Evolutionary conservation across 768 basidiomycete genomes (phyloP).

Genomic region (Psilocybe subaeruginosa): DNA sequence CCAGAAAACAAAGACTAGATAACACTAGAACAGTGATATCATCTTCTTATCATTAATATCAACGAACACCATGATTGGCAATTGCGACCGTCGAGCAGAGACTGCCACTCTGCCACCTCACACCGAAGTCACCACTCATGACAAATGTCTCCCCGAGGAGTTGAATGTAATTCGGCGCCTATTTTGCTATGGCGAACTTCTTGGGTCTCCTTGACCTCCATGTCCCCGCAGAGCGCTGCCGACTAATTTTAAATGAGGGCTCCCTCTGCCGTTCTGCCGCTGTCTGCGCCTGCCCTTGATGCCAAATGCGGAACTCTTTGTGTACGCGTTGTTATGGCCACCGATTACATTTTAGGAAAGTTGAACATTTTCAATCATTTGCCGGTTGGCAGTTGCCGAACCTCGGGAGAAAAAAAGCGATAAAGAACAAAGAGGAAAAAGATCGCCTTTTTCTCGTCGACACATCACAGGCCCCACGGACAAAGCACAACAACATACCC

Average conservation of each 20-base stretch:
- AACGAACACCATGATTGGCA: no score
- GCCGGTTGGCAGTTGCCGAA: not conserved
- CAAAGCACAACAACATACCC: not conserved
- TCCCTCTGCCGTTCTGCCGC: no score
- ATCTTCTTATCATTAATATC: no score
- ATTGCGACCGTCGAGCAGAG: no score
- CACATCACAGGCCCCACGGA: constrained; percentile 1
- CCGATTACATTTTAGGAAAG: constrained; percentile 12
- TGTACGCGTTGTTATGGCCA: constrained; percentile 24
- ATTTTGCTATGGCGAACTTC: not conserved
- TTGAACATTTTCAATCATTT: not conserved
- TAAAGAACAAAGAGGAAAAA: not conserved
- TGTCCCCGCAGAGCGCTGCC: not conserved
- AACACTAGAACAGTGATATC: no score
- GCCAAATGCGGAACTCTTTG: constrained; percentile 1
- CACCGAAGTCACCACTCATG: no score
- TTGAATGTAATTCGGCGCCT: not conserved
- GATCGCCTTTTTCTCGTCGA: constrained; percentile 1
- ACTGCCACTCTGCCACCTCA: no score
- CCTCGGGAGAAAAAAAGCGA: not conserved
- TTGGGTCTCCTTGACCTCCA: not conserved
- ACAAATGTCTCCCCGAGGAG: not conserved
- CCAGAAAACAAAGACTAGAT: no score
- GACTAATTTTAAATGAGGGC: not conserved
- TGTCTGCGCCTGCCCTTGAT: not conserved